Conservation (phyloP, 208 protist species). For the Leishmania amazonensis region DNA sequence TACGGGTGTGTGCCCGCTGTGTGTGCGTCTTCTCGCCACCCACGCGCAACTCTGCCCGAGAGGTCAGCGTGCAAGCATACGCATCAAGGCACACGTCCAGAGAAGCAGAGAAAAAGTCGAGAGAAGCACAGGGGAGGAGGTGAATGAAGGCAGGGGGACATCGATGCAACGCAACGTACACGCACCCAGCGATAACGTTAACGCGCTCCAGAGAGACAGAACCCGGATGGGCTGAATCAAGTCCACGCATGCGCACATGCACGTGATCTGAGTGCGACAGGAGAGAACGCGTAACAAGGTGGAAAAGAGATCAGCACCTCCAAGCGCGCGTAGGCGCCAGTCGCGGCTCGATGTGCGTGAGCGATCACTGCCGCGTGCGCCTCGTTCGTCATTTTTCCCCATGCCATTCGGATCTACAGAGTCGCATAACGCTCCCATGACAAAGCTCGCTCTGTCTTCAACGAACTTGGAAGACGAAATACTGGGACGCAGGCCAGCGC, state of each 20-base stretch:
- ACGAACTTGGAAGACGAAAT: neutral
- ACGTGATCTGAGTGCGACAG: neutral
- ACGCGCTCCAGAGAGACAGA: neutral
- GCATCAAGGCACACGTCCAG: neutral
- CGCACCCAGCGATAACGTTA: neutral
- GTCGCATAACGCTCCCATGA: too few species aligned
- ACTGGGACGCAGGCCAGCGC: neutral
- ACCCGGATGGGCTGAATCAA: neutral
- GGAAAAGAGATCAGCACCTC: neutral
- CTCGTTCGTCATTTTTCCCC: neutral
- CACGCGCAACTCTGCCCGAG: neutral
- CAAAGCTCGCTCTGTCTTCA: neutral
- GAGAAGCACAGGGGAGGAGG: neutral
- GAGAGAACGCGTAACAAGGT: constrained; percentile 1
- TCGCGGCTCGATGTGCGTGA: neutral
- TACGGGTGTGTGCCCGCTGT: neutral
- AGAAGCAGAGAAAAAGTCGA: neutral
- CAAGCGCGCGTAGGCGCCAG: neutral
- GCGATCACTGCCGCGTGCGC: too few species aligned
- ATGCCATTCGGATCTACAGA: neutral
- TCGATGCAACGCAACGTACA: neutral
- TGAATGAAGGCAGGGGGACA: neutral
- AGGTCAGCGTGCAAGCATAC: neutral
- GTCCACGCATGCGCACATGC: neutral
- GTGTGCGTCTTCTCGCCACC: neutral